phyloP scores from a whole-genome alignment of 257 asterid species.

The Lycium ferocissimum region DNA sequence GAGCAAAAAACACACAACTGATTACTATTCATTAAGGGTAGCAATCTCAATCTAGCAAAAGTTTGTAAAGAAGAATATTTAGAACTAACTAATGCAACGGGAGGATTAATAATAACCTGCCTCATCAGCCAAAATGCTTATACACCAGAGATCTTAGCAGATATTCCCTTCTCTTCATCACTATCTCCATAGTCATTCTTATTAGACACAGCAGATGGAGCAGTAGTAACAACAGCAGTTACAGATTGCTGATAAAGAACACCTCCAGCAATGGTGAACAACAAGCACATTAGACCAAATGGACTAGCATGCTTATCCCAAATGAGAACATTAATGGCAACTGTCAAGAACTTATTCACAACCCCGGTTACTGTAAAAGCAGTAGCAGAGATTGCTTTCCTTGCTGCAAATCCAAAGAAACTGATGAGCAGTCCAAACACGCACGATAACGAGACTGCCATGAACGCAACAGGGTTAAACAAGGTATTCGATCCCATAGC shows the following conservation, averaged over 20 bases:
- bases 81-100: constrained; percentile 4
- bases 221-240: constrained; percentile 54
- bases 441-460: constrained; percentile 85
- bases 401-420: constrained; percentile 95
- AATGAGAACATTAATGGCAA: constrained; percentile 85
- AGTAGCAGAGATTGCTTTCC: constrained; percentile 96
- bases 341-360: constrained; percentile 94
- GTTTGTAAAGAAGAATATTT: background rate
- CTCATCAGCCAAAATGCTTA: constrained; percentile 44
- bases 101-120: constrained; percentile 26
- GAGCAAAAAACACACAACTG: background rate
- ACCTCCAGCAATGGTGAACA: constrained; percentile 83
- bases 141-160: constrained; percentile 66
- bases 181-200: constrained; percentile 45
- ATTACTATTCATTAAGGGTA: background rate
- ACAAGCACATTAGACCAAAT: constrained; percentile 84
- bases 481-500: constrained; percentile 57
- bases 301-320: constrained; percentile 99
- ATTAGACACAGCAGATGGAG: constrained; percentile 46
- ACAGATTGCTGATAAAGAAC: constrained; percentile 96
- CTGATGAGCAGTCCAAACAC: constrained; percentile 94
- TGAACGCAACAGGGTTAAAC: constrained; percentile 64
- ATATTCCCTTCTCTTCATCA: constrained; percentile 62
- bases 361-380: constrained; percentile 97
- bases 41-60: background rate